phyloP scores from a whole-genome alignment of 768 basidiomycete species.

The Amanita thiersii region DNA sequence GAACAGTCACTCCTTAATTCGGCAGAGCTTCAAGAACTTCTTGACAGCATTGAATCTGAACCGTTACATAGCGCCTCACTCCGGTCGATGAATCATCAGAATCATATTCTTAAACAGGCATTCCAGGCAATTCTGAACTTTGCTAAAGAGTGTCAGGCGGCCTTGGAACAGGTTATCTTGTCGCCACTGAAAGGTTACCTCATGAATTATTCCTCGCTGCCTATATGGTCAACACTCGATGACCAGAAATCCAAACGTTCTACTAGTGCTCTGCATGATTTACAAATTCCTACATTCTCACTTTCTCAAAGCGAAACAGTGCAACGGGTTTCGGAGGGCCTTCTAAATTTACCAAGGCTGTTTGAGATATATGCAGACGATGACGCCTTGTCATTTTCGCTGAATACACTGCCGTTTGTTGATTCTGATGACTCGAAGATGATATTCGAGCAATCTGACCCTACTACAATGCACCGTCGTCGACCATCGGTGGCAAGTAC shows the following conservation, averaged over 20 bases:
- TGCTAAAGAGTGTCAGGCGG: conserved; percentile 65
- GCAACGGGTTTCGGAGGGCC: conserved; percentile 86
- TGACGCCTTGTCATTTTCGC: conserved; percentile 81
- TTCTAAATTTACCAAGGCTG: conserved; percentile 85
- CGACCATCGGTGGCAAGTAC: conserved; percentile 30
- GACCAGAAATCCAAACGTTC: conserved; percentile 40
- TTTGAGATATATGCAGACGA: conserved; percentile 95
- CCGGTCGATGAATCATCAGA: conserved; percentile 16
- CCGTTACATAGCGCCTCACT: conserved; percentile 17
- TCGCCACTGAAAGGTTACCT: conserved; percentile 75
- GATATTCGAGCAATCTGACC: conserved; percentile 32
- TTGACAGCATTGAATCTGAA: conserved; percentile 46
- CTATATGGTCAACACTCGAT: conserved; percentile 55
- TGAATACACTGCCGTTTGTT: conserved; percentile 72
- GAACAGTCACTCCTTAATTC: conserved; percentile 84
- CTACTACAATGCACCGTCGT: conserved; percentile 27
- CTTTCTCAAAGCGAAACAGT: conserved; percentile 85
- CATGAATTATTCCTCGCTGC: conserved; percentile 53
- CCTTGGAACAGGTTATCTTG: conserved; percentile 77
- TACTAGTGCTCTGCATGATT: conserved; percentile 35
- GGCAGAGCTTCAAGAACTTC: conserved; percentile 56
- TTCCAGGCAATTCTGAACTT: conserved; percentile 52
- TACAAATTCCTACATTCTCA: conserved; percentile 86
- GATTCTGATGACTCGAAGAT: conserved; percentile 46
- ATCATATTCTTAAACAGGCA: conserved; percentile 45